A percentile compares a stretch with the other conserved stretches of the same genome.
Conservation (phyloP, 192 early-diverging fungal species). For the Podila horticola region DNA sequence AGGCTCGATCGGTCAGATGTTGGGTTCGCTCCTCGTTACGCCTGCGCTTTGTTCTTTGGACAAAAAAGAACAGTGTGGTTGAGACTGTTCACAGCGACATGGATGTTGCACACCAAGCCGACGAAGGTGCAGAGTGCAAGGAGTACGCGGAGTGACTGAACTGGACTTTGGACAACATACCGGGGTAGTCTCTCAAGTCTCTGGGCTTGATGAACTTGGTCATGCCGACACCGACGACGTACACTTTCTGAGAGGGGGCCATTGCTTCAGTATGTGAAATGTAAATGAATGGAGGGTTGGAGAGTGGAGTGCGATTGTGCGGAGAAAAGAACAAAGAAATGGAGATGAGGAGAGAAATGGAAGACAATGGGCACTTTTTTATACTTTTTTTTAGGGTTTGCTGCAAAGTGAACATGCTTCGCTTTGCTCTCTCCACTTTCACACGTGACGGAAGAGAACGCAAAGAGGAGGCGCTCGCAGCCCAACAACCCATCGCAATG, state of each 20-base stretch:
- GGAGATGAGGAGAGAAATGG: not conserved
- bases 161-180: constrained; percentile 22
- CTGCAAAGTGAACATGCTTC: not conserved
- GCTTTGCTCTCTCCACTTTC: no score
- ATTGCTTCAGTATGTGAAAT: not conserved
- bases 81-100: not conserved
- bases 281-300: not conserved
- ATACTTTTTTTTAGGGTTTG: not conserved
- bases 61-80: not conserved
- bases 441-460: no score
- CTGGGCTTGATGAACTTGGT: constrained; percentile 69
- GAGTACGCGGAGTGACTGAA: no score
- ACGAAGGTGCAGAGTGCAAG: not conserved
- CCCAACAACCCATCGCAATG: no score
- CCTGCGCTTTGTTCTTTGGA: not conserved
- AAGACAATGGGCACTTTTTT: not conserved
- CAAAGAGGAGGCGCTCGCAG: no score
- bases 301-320: not conserved
- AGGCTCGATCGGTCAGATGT: not conserved
- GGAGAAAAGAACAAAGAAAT: not conserved
- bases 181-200: constrained; percentile 62
- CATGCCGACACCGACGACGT: constrained; percentile 70
- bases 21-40: not conserved
- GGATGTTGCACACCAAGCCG: no score
- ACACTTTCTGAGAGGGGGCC: constrained; percentile 52